These are phyloP conservation scores for Ochromonas danica DNA, from an alignment of 108 stramenopile genomes.

Conservation along the genomic window DNA sequence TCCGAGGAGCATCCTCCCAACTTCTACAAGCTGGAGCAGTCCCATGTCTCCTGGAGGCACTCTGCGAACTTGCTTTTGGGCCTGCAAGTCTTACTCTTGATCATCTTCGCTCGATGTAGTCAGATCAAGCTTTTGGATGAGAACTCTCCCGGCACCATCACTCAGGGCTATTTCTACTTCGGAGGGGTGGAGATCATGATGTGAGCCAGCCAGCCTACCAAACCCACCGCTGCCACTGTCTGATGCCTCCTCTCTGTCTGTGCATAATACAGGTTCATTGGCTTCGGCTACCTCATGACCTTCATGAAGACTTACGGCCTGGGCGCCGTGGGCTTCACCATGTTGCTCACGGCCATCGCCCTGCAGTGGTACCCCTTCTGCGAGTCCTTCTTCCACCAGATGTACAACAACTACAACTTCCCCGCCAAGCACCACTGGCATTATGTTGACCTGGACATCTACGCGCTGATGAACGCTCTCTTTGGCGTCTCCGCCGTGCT, in stretches of 20 bases:
- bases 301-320: constrained; percentile 59
- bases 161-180: constrained; percentile 9
- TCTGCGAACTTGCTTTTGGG: not conserved
- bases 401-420: not conserved
- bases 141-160: not conserved
- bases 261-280: constrained; percentile 40
- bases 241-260: too few relatives aligned
- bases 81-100: not conserved
- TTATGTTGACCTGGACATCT: constrained; percentile 30
- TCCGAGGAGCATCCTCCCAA: too few relatives aligned
- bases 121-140: not conserved
- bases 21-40: too few relatives aligned
- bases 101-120: not conserved
- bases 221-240: too few relatives aligned
- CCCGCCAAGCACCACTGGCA: not conserved
- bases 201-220: not conserved
- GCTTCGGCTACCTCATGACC: constrained; percentile 64
- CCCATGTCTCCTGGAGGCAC: too few relatives aligned
- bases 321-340: constrained; percentile 57
- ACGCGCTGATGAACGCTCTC: constrained; percentile 50
- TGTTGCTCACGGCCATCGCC: constrained; percentile 47
- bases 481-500: constrained; percentile 58
- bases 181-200: constrained; percentile 1
- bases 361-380: constrained; percentile 52
- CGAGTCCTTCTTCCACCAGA: constrained; percentile 28